phyloP scores from a whole-genome alignment of 768 basidiomycete species.

The Strobilomyces dryophilus region DNA sequence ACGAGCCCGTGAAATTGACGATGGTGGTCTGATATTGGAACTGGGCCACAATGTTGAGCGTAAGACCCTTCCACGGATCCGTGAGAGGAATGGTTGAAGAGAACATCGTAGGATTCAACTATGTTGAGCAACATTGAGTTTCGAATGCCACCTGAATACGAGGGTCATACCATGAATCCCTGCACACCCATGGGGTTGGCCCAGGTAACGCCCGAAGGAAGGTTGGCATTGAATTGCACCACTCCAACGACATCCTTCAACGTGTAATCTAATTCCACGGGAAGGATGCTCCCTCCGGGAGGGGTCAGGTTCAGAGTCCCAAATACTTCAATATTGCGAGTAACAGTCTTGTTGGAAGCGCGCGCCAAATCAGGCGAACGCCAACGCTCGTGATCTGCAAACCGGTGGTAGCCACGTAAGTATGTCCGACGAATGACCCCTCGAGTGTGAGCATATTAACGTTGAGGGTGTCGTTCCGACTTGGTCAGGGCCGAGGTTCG shows the following conservation, averaged over 20 bases:
- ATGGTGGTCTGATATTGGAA: not conserved
- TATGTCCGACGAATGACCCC: not conserved
- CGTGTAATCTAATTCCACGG: constrained; percentile 2
- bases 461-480: not conserved
- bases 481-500: constrained; percentile 1
- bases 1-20: constrained; percentile 1
- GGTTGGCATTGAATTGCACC: not conserved
- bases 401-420: not conserved
- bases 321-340: not conserved
- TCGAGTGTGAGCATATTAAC: not conserved
- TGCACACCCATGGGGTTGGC: constrained; percentile 3
- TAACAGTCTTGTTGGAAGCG: not conserved
- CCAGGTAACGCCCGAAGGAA: constrained; percentile 4
- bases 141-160: not conserved
- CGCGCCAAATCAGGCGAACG: not conserved
- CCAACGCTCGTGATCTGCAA: constrained; percentile 1
- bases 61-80: constrained; percentile 2
- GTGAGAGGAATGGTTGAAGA: not conserved
- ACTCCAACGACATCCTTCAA: not conserved
- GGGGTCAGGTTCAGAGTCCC: not conserved
- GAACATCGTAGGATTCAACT: constrained; percentile 4
- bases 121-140: not conserved
- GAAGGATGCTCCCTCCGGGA: not conserved
- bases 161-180: not conserved
- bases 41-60: not conserved